Conservation (phyloP, 2,329 filamentous ascomycete genomes). For the Scedosporium minutisporum region DNA sequence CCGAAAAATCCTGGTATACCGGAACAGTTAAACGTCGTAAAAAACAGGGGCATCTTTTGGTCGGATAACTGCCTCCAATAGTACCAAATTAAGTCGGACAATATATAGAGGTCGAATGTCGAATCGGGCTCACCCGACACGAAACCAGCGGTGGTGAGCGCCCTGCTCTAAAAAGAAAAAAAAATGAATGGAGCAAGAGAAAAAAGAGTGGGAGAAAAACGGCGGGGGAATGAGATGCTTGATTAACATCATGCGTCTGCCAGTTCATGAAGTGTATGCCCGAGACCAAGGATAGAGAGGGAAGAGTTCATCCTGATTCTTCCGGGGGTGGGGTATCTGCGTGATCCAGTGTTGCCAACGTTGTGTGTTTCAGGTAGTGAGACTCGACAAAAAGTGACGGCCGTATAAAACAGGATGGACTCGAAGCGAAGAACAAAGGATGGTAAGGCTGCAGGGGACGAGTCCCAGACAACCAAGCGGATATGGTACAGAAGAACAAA, state of each 20-base stretch:
- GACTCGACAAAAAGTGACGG: not conserved
- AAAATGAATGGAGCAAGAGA: not conserved
- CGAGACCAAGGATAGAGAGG: not conserved
- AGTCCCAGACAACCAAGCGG: not conserved
- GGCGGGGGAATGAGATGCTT: not conserved
- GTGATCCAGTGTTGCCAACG: not conserved
- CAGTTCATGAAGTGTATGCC: not conserved
- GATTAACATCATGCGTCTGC: not conserved
- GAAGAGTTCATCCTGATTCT: not conserved
- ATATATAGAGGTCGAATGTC: not conserved
- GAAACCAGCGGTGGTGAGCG: not conserved
- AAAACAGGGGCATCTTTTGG: not conserved
- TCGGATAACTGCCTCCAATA: not conserved
- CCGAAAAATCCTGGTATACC: not conserved
- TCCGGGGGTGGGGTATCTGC: not conserved
- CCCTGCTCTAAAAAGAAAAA: constrained; percentile 1
- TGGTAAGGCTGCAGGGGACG: not conserved
- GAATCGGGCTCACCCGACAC: constrained; percentile 1
- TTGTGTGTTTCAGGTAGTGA: not conserved
- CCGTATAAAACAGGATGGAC: not conserved
- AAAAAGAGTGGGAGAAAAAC: not conserved
- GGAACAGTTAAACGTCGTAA: not conserved
- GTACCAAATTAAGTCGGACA: not conserved
- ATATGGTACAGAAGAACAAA: constrained; percentile 1
- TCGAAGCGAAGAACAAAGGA: not conserved